Evolutionary conservation across 306 rosid genomes (phyloP), one percentile per base, ranked within the genome.

Genomic region (Castanospermum australe): DNA sequence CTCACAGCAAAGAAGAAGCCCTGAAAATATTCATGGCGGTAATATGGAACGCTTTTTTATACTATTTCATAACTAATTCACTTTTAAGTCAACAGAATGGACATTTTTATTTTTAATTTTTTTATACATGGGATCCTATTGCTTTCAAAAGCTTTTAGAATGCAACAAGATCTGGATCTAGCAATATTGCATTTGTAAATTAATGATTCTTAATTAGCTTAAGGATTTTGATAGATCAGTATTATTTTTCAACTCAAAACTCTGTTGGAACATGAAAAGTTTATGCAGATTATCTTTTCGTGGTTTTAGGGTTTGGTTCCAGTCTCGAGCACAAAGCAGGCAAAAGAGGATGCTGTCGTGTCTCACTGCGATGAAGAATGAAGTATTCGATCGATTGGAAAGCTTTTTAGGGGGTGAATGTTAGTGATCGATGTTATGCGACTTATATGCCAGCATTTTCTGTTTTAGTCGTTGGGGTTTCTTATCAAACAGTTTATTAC

Each of bases 1-100:
- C 74, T 42, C 83, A 87, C 41, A 28, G 79, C 35, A 52, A 60
- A 28, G 88, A 84, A 10, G 85, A 87, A 17, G 90, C 90, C 12
- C 28, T 75, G 52, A 47, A 82, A 67, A 82, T 87, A 35, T 87
- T 87, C 51, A 9, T 84, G 22, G 12, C 17, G 66, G 90, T 84
- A 79, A 65, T 4, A 24, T 24, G 5, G 42, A 77, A 17, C 3
- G 36, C 6, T 15, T 39, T 20, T 60, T 68, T 68, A 24, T 36
- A 33, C 18, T 10, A 1, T 63, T 52, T 8, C 10, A 5, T 36
- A 17, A 33, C 2, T n/a, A 5, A 20, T 51, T 62, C 21, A 47
- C 5, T 61, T 77, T 55, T 55, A 2, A 42, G 30, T 44, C n/a
- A 38, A 18, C 30, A n/a, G 15, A 39, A 13, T 56, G n/a, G 33